Base-by-base conservation (phyloP, 805 yeast genomes). In the Saccharomycopsis sp. region DNA sequence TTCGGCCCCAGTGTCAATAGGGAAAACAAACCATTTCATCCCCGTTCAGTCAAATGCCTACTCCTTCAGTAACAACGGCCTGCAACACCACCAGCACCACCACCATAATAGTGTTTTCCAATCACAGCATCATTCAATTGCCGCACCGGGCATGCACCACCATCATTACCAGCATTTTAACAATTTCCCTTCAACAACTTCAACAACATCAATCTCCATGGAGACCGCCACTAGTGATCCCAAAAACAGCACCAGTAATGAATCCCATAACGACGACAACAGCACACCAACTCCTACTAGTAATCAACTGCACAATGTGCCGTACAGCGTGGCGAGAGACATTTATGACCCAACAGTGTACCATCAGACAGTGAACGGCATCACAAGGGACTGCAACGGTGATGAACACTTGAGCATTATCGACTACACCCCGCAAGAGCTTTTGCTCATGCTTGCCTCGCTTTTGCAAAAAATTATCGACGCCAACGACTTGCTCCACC, bases 401-500 rank as follows among this genome's bases (percentile, higher is more conserved):
- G 71, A 64, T 21, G 78, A 71, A 13, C 82, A 75, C 51, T 62
- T 80, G 47, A 81, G 86, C 54, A 83, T 89, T 35, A 87, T 86
- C 8, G 80, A 79, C 32, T 84, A 77, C 55, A 88, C 95, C 1
- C 86, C 84, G 1, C 75, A 78, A 44, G 89, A 83, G 48, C 68
- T 92, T 20, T 67, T 92, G 33, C 59, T 77, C 34, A 89, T 92
- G 96, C 68, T 89, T 38, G 75, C 95, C 16, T 80, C 94, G 5
- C 65, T 89, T 39, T 64, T 89, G 40, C 86, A 86, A 49, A 84
- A 83, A 56, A 87, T 92, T 36, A 80, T 89, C 29, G 89, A 83
- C 53, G 87, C 94, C 9, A 92, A 89, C 61, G 98, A 89, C 59
- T 68, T 76, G 38, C 63, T 85, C 26, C 89, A 80, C 53, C 82